phyloP scores from a whole-genome alignment of 768 basidiomycete species.

The Podaxis sp. region DNA sequence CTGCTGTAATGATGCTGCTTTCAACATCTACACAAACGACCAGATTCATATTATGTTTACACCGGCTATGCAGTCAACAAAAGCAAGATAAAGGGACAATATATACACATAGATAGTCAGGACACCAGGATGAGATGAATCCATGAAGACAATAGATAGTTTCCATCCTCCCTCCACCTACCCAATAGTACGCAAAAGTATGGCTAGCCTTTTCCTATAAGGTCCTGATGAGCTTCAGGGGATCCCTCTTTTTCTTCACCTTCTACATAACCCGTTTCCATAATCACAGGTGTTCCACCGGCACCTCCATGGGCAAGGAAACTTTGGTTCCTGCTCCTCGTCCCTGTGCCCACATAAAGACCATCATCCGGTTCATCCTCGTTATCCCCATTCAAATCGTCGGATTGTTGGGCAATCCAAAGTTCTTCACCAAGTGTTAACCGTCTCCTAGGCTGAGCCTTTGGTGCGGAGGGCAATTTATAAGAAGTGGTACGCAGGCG shows the following conservation, averaged over 20 bases:
- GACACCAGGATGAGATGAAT: not conserved
- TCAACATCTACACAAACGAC: not conserved
- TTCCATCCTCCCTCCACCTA: not conserved
- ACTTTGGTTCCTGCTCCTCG: constrained; percentile 49
- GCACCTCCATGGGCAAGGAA: constrained; percentile 78
- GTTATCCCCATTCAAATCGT: constrained; percentile 29
- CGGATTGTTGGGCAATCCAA: constrained; percentile 36
- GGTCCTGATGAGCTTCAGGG: constrained; percentile 16
- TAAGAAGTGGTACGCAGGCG: constrained; percentile 8
- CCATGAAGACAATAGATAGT: not conserved
- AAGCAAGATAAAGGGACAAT: constrained; percentile 4
- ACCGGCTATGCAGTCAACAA: not conserved
- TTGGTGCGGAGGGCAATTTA: constrained; percentile 14
- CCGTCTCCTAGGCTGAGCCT: constrained; percentile 31
- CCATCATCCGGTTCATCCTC: constrained; percentile 48
- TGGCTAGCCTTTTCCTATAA: constrained; percentile 20
- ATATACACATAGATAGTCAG: constrained; percentile 1
- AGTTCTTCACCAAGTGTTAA: constrained; percentile 72
- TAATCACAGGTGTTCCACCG: constrained; percentile 68
- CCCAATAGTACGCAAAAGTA: not conserved
- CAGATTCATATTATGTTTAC: constrained; percentile 2
- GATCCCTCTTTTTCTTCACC: constrained; percentile 34
- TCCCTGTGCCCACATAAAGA: constrained; percentile 55
- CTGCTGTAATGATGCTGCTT: constrained; percentile 4
- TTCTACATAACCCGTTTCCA: constrained; percentile 67